A percentile compares a stretch with the other conserved stretches of the same genome.
Conservation (phyloP, 1,139 yeast species). For the Meyerozyma elateridarum region DNA sequence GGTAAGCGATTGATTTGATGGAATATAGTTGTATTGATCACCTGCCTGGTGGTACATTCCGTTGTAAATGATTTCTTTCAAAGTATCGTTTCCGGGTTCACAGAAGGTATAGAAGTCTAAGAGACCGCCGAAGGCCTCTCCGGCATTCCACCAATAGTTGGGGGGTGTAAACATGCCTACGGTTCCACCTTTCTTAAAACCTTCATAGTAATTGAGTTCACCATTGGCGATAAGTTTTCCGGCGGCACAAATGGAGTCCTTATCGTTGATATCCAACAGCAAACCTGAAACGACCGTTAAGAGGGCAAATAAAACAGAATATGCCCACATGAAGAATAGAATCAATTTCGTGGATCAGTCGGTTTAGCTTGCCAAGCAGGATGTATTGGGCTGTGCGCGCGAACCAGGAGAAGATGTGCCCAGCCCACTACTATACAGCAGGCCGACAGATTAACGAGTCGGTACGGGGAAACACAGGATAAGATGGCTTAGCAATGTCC, state of each 20-base stretch:
- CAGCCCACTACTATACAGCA: too few relatives aligned
- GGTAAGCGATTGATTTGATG: slow-evolving; percentile 54
- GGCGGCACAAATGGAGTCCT: slow-evolving; percentile 45
- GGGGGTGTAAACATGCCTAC: slow-evolving; percentile 57
- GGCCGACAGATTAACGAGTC: too few relatives aligned
- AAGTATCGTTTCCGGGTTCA: slow-evolving; percentile 36
- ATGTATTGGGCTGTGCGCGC: too few relatives aligned
- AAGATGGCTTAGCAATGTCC: too few relatives aligned
- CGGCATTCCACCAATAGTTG: slow-evolving; percentile 73
- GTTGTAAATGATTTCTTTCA: slow-evolving; percentile 33
- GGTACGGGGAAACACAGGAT: too few relatives aligned
- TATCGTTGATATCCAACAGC: slow-evolving; percentile 18
- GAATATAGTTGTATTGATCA: slow-evolving; percentile 47
- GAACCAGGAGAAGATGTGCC: too few relatives aligned
- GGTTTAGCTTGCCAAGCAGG: too few relatives aligned
- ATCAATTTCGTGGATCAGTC: too few relatives aligned
- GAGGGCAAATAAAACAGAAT: slow-evolving; percentile 5
- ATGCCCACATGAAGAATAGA: slow-evolving; percentile 3
- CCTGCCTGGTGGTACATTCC: slow-evolving; percentile 54
- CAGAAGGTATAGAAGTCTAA: slow-evolving; percentile 50
- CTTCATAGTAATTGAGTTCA: slow-evolving; percentile 55
- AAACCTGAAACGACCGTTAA: slow-evolving; percentile 15
- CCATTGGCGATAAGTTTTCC: slow-evolving; percentile 46
- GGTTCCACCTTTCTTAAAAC: slow-evolving; percentile 48
- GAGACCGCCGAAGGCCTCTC: slow-evolving; percentile 63